A percentile compares a stretch with the other conserved stretches of the same genome.
Evolutionary conservation across 306 rosid species (phyloP).

Genomic region (Elaeagnus macrophylla): DNA sequence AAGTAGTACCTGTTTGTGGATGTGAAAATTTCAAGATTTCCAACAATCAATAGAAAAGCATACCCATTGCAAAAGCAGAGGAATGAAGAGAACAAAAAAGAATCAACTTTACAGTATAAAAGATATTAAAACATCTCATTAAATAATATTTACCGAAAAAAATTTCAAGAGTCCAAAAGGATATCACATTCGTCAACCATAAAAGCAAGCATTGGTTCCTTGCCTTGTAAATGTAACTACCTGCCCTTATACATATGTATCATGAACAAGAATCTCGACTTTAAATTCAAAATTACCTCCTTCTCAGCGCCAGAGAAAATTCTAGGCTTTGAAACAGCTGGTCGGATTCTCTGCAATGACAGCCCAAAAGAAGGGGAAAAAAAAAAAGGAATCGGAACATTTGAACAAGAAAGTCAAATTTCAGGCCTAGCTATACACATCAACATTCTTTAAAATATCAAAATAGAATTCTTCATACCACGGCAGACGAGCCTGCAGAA

Average conservation of each 20-base stretch:
- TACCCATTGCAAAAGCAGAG: not conserved
- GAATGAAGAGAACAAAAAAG: not conserved
- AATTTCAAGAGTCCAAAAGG: not conserved
- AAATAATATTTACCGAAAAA: not conserved
- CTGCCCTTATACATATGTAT: not conserved
- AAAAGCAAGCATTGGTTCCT: not conserved
- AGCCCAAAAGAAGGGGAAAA: constrained; percentile 34
- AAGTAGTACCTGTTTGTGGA: constrained; percentile 34
- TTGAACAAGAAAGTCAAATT: not conserved
- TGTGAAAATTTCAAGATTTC: constrained; percentile 7
- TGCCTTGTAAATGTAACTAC: not conserved
- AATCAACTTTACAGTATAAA: constrained; percentile 5
- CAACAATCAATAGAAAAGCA: not conserved
- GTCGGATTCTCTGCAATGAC: constrained; percentile 31
- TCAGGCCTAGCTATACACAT: not conserved
- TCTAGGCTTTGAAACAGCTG: constrained; percentile 28
- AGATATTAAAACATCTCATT: not conserved
- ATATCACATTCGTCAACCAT: not conserved
- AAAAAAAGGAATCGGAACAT: not conserved
- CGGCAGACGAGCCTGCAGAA: constrained; percentile 45
- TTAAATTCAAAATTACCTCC: constrained; percentile 29
- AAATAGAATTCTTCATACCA: constrained; percentile 15
- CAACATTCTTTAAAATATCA: not conserved
- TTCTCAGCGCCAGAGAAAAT: constrained; percentile 35
- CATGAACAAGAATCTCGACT: not conserved